phyloP scores from a whole-genome alignment of 495 filamentous ascomycete genomes.

The Bacidia gigantensis region DNA sequence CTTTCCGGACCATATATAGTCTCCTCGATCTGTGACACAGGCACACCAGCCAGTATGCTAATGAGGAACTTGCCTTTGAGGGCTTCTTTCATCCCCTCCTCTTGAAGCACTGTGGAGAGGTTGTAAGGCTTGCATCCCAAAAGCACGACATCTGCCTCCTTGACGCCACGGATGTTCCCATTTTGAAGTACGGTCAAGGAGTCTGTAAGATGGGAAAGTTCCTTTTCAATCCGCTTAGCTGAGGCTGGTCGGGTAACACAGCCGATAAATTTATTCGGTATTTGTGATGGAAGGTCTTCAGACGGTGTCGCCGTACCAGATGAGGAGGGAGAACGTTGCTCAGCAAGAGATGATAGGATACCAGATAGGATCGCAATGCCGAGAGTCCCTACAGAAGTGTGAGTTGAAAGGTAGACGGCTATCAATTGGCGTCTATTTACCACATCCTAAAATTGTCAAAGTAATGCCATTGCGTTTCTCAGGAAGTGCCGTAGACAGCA shows the following conservation, averaged over 20 bases:
- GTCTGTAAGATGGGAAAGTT: slow-evolving; percentile 27
- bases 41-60: slow-evolving; percentile 72
- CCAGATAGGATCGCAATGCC: slow-evolving; percentile 74
- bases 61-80: slow-evolving; percentile 69
- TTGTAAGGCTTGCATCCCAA: slow-evolving; percentile 71
- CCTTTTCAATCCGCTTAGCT: slow-evolving; percentile 45
- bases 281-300: slow-evolving; percentile 34
- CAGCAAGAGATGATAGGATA: slow-evolving; percentile 51
- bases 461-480: slow-evolving; percentile 28
- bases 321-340: slow-evolving; percentile 23
- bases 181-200: slow-evolving; percentile 29
- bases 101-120: slow-evolving; percentile 47
- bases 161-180: slow-evolving; percentile 45
- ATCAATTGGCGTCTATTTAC: slow-evolving; percentile 29
- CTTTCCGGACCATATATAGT: slow-evolving; percentile 35
- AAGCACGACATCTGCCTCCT: slow-evolving; percentile 50
- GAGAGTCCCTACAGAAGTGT: slow-evolving; percentile 46
- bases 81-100: slow-evolving; percentile 51
- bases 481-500: neutral
- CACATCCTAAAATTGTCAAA: slow-evolving; percentile 59
- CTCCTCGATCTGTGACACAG: slow-evolving; percentile 45
- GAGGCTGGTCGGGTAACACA: slow-evolving; percentile 53
- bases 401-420: neutral
- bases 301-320: slow-evolving; percentile 37
- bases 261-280: slow-evolving; percentile 62